Evolutionary conservation across 2,329 filamentous ascomycete species (phyloP), one percentile per base, ranked within the genome.

Genomic region (Ophiostoma quercus): DNA sequence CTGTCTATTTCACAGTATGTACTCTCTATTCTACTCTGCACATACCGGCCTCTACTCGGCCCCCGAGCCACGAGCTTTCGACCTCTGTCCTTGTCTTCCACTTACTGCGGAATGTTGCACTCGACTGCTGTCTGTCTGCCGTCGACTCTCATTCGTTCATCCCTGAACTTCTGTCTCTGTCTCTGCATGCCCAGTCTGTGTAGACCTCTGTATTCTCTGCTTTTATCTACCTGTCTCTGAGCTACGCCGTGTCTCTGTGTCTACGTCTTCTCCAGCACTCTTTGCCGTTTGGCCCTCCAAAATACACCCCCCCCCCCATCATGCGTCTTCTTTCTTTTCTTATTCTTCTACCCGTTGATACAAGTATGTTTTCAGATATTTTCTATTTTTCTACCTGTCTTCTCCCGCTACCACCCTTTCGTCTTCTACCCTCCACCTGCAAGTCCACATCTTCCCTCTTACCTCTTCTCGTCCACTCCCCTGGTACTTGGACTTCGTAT

Each of bases 381-480:
- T 34, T 34, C 51, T 57, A 25, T 65, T 65, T 65, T 65, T 65
- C 62, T 34, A 65, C 62, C 16, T 39, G 62, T 39, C 62, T 37
- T 65, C 62, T 65, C 34, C 62, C 34, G n/a, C 62, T 65, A 65
- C 62, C 34, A 57, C 51, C 57, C 11, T 22, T 22, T 60, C 25
- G 7, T n/a, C 51, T 57, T 57, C 22, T n/a, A 57, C 51, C 51
- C 51, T 57, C 47, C n/a, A 51, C 47, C 47, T 51, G 11, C 39
- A 41, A 14, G 9, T 14, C 62, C 62, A 57, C 51, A 25, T 32
- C 57, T 25, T 62, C 12, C 14, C 22, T 16, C 25, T 25, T 57
- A 11, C 22, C 22, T 57, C 60, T n/a, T 34, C 16, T 16, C 32
- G n/a, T 65, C 62, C 32, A 63, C 60, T 34, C 19, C 62, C 62